A percentile compares a stretch with the other conserved stretches of the same genome.
These are phyloP conservation scores for Astrothelium subdiscretum DNA, from an alignment of 495 filamentous ascomycete genomes.

Conservation along the genomic window DNA sequence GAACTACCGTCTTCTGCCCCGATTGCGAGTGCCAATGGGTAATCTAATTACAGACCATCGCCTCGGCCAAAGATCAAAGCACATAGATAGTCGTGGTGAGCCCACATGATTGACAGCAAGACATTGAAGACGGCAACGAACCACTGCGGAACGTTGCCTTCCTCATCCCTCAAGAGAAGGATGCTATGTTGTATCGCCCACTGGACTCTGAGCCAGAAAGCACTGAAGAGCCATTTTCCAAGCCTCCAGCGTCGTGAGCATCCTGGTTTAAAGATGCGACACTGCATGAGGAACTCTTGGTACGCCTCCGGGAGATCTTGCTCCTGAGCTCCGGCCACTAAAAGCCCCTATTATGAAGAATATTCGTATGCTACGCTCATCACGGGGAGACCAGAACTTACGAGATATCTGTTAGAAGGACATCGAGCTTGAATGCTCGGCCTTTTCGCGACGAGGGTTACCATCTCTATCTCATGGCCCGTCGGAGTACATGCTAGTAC, in stretches of 20 bases:
- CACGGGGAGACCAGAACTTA: background rate
- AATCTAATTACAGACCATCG: conserved; percentile 8
- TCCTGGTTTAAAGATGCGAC: background rate
- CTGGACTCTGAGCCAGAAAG: conserved; percentile 4
- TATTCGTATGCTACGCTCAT: background rate
- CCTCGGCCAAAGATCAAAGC: conserved; percentile 7
- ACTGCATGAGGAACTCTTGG: background rate
- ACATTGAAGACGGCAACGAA: conserved; percentile 10
- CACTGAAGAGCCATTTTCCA: conserved; percentile 5
- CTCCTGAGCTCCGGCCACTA: background rate
- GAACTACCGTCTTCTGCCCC: no score
- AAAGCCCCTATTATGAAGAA: background rate
- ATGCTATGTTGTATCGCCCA: background rate
- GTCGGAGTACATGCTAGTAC: background rate
- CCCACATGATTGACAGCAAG: conserved; percentile 10
- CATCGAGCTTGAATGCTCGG: background rate
- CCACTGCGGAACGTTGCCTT: conserved; percentile 10
- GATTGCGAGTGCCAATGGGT: no score
- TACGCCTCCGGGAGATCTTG: background rate
- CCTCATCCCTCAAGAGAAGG: background rate
- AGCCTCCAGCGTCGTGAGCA: background rate
- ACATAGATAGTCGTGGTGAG: conserved; percentile 11
- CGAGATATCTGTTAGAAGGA: background rate
- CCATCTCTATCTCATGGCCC: background rate
- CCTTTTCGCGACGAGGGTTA: background rate